Evolutionary conservation across 2,329 filamentous ascomycete genomes (phyloP), one percentile per base, ranked within the genome.

Genomic region (Botrytis fragariae): DNA sequence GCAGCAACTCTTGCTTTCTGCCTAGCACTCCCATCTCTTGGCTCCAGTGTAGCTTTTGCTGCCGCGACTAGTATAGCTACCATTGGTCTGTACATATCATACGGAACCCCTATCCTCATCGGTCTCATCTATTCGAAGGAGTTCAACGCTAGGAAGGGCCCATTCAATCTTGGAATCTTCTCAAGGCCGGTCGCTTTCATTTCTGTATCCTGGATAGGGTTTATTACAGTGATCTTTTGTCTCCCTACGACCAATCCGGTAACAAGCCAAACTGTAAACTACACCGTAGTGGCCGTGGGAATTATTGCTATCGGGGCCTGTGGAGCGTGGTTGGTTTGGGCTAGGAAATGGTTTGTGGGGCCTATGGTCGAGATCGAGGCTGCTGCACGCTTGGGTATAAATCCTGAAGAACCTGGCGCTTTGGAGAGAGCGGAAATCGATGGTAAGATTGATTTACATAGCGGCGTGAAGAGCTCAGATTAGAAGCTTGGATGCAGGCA

Each of bases 61-160:
- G 88, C 88, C 2, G 87, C 87, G 3, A 89, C 88, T 2, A 87
- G 85, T 16, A 89, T 89, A 74, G 87, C 88, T 6, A 89, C 87
- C 4, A 80, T 89, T 63, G 87, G 87, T 0, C 82, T 90, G 4
- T 89, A 89, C 76, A 84, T 89, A 68, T 87, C 84, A 71, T 90
- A 89, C 77, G 87, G 87, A 1, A 82, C 89, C 35, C 88, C 88
- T 0, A 88, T 89, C 64, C 78, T 88, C 39, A 85, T 87, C 39
- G 87, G 86, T 0, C 78, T 89, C 8, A 80, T 89, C 69, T 88
- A 86, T 80, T 84, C 85, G 57, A 73, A 78, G 14, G 79, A 83
- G n/a, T 89, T 89, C 78, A 81, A 79, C 14, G 76, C 79, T 9
- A 82, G 85, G 73, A 88, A 88, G 74, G 87, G 88, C 0, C 87